A percentile compares a stretch with the other conserved stretches of the same genome.
Conservation (phyloP, 2,329 filamentous ascomycete genomes). For the Penicillium sp. region DNA sequence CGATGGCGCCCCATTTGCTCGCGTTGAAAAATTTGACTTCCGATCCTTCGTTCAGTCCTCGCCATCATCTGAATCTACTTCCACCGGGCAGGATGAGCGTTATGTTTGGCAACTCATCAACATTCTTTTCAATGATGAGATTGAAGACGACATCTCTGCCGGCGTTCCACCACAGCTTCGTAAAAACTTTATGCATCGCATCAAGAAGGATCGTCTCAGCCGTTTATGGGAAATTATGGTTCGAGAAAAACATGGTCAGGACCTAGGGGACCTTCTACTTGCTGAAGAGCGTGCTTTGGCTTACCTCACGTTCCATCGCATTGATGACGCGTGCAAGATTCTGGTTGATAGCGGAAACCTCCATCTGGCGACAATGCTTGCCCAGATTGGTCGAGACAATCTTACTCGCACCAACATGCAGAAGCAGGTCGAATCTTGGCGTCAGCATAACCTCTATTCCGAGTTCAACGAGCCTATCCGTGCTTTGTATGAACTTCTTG, state of each 20-base stretch:
- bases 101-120: conserved; percentile 78
- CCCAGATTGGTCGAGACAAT: conserved; percentile 73
- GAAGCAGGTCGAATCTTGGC: conserved; percentile 80
- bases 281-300: conserved; percentile 80
- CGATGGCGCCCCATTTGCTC: conserved; percentile 58
- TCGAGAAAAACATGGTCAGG: conserved; percentile 62
- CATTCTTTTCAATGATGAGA: conserved; percentile 74
- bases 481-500: conserved; percentile 81
- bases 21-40: conserved; percentile 31
- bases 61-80: conserved; percentile 21
- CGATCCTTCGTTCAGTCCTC: conserved; percentile 28
- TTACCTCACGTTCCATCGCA: conserved; percentile 70
- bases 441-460: conserved; percentile 73
- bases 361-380: conserved; percentile 76
- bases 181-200: conserved; percentile 38
- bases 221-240: conserved; percentile 39
- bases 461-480: conserved; percentile 83
- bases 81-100: conserved; percentile 37
- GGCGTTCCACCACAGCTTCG: conserved; percentile 38
- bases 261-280: conserved; percentile 61
- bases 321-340: conserved; percentile 77
- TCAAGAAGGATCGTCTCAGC: conserved; percentile 47
- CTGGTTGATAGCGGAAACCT: conserved; percentile 74
- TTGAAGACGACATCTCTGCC: conserved; percentile 43
- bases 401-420: conserved; percentile 69